Conservation (phyloP, 2,329 filamentous ascomycete species). For the Lachnum nothofagi region DNA sequence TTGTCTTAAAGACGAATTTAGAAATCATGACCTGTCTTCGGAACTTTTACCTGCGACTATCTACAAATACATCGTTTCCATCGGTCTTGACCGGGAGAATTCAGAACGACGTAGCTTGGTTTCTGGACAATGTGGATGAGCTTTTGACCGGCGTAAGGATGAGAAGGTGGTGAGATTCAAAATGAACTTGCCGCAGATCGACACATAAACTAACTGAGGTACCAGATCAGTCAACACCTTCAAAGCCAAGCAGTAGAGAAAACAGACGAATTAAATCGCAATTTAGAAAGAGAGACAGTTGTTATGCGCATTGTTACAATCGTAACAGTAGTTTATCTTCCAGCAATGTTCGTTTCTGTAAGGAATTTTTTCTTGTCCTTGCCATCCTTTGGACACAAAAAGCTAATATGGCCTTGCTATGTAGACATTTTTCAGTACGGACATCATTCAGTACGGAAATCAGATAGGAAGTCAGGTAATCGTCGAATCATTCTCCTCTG, state of each 20-base stretch:
- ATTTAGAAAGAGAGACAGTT: constrained; percentile 29
- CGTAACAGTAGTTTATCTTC: constrained; percentile 34
- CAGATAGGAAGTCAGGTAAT: constrained; percentile 15
- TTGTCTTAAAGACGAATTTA: constrained; percentile 36
- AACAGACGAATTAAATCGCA: constrained; percentile 27
- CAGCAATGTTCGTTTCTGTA: constrained; percentile 36
- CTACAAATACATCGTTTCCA: constrained; percentile 25
- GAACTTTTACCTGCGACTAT: constrained; percentile 29
- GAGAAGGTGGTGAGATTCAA: too few relatives aligned
- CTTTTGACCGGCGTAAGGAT: too few relatives aligned
- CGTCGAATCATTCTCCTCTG: constrained; percentile 27
- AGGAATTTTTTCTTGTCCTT: constrained; percentile 6
- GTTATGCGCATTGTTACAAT: constrained; percentile 35
- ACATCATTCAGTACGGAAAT: constrained; percentile 36
- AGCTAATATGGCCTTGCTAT: not conserved
- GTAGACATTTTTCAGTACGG: constrained; percentile 39
- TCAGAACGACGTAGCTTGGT: constrained; percentile 25
- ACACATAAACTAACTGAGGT: not conserved
- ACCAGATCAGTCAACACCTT: constrained; percentile 34
- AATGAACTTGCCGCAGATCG: constrained; percentile 27
- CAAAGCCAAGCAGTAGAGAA: constrained; percentile 32
- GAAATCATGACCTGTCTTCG: constrained; percentile 34
- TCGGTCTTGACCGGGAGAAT: constrained; percentile 11
- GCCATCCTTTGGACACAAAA: too few relatives aligned
- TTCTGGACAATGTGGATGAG: constrained; percentile 31